Percentiles rank a stretch among this genome's conserved stretches.
These are phyloP conservation scores for Leccinum rimulosum DNA, from an alignment of 768 basidiomycete species.

Conservation along the genomic window DNA sequence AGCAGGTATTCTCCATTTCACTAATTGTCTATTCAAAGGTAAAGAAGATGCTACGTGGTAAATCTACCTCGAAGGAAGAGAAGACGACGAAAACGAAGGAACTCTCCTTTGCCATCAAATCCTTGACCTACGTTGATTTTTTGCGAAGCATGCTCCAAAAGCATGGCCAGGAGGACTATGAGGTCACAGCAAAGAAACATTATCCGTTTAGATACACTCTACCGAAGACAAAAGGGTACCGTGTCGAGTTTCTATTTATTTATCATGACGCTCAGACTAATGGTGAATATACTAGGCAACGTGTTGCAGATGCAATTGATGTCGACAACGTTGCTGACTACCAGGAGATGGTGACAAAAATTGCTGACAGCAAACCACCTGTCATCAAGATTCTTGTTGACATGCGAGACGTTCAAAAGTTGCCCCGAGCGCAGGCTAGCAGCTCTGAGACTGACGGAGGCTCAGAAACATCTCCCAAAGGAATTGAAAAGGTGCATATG, in stretches of 20 bases:
- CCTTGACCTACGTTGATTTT: neutral
- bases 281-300: neutral
- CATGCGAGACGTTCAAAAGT: no score
- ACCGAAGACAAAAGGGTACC: neutral
- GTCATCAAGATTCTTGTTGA: no score
- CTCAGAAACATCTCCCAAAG: no score
- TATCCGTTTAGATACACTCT: slow-evolving; percentile 1
- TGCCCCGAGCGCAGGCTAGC: no score
- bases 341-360: no score
- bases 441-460: no score
- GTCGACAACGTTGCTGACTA: no score
- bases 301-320: no score
- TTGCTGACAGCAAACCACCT: no score
- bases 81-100: neutral
- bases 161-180: neutral
- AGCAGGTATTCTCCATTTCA: neutral
- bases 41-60: neutral
- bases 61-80: neutral
- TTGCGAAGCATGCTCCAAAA: neutral
- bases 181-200: neutral
- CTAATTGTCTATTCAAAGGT: slow-evolving; percentile 5
- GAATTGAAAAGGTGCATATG: no score
- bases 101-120: neutral
- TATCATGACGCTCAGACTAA: neutral
- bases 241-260: neutral